Evolutionary conservation across 2,329 filamentous ascomycete species (phyloP).

Genomic region (Scleromitrula shiraiana): DNA sequence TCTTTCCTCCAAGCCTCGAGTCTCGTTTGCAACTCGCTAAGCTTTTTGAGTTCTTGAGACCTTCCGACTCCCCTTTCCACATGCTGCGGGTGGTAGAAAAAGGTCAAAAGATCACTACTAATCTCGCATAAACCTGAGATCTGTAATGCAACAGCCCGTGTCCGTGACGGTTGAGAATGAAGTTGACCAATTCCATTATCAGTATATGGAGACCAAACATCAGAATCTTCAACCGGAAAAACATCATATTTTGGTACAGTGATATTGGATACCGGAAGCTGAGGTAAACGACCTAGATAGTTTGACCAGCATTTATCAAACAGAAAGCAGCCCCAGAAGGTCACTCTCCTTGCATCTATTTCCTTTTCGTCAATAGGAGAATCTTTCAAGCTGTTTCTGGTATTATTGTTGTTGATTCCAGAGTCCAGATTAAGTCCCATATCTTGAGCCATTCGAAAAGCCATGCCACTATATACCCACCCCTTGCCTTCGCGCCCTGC

Average conservation of each 20-base stretch:
- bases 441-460: constrained; percentile 94
- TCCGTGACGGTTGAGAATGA: constrained; percentile 72
- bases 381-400: constrained; percentile 24
- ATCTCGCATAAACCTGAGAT: constrained; percentile 84
- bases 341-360: constrained; percentile 80
- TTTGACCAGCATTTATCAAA: constrained; percentile 99
- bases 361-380: constrained; percentile 63
- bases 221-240: constrained; percentile 79
- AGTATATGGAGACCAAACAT: constrained; percentile 81
- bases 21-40: constrained; percentile 83
- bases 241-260: constrained; percentile 86
- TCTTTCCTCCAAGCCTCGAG: constrained; percentile 84
- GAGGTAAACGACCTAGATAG: constrained; percentile 84
- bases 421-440: constrained; percentile 85
- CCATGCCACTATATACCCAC: constrained; percentile 98
- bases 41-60: constrained; percentile 78
- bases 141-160: constrained; percentile 72
- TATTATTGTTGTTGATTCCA: constrained; percentile 51
- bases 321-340: constrained; percentile 97
- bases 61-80: constrained; percentile 61
- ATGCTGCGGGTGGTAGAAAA: constrained; percentile 80
- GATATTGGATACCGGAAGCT: constrained; percentile 70
- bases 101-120: constrained; percentile 78
- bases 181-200: constrained; percentile 70
- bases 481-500: constrained; percentile 91